These are phyloP conservation scores for Trypanosoma brucei DNA, from an alignment of 208 protist genomes.

Conservation along the genomic window DNA sequence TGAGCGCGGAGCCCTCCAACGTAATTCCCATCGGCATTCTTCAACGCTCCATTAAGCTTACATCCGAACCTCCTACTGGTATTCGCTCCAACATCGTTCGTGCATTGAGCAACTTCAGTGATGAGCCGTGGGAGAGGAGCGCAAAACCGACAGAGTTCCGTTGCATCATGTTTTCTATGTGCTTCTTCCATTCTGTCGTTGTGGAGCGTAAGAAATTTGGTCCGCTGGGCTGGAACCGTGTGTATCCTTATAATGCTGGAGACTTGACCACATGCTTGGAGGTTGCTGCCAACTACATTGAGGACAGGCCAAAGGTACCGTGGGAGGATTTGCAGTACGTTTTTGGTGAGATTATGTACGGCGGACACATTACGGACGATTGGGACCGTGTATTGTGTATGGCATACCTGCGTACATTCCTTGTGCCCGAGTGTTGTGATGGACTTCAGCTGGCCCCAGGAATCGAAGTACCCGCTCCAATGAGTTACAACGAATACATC, in stretches of 20 bases:
- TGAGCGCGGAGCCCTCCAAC: slow-evolving; percentile 95
- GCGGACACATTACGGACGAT: slow-evolving; percentile 98
- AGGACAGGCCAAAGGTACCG: slow-evolving; percentile 94
- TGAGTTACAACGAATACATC: slow-evolving; percentile 93
- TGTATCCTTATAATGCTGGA: slow-evolving; percentile 97
- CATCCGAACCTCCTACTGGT: slow-evolving; percentile 97
- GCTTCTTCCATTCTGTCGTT: slow-evolving; percentile 97
- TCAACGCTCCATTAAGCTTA: slow-evolving; percentile 98
- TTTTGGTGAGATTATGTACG: slow-evolving; percentile 99
- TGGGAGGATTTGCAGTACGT: slow-evolving; percentile 99
- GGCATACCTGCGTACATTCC: slow-evolving; percentile 92
- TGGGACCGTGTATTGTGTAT: slow-evolving; percentile 96
- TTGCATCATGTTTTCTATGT: slow-evolving; percentile 97
- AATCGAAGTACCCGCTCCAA: slow-evolving; percentile 74
- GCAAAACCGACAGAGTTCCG: slow-evolving; percentile 96
- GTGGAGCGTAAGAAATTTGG: slow-evolving; percentile 98
- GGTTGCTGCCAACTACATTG: slow-evolving; percentile 98
- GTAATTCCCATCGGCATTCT: slow-evolving; percentile 97
- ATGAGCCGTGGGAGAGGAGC: slow-evolving; percentile 94
- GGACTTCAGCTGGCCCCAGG: slow-evolving; percentile 92
- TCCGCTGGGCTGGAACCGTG: slow-evolving; percentile 95
- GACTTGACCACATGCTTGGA: slow-evolving; percentile 96
- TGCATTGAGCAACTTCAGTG: slow-evolving; percentile 94
- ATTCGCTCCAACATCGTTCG: slow-evolving; percentile 96
- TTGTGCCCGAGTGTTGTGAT: slow-evolving; percentile 89